Percentiles rank a stretch among this genome's conserved stretches.
Evolutionary conservation across 805 yeast species (phyloP).

Genomic region (Metschnikowia amazonensis): DNA sequence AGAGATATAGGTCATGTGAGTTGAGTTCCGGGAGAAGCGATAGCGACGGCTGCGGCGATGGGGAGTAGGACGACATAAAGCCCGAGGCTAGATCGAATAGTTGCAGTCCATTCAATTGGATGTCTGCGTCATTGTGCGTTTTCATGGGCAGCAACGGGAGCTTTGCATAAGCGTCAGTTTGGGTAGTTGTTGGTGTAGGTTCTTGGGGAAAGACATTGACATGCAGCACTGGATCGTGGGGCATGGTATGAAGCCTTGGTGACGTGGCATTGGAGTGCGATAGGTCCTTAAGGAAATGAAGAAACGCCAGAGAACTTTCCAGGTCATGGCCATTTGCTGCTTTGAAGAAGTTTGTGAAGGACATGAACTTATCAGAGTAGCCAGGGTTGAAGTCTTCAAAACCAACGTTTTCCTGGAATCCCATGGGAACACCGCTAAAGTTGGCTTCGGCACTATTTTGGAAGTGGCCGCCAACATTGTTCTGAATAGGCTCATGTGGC

Average conservation of each 20-base stretch:
- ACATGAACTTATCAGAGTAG: neutral
- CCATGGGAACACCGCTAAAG: no score
- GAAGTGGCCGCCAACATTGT: slow-evolving; percentile 5
- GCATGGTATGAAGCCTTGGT: neutral
- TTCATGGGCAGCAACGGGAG: neutral
- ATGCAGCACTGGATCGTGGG: no score
- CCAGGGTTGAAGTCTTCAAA: neutral
- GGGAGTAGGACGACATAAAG: slow-evolving; percentile 22
- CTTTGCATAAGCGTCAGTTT: neutral
- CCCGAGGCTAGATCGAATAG: slow-evolving; percentile 13
- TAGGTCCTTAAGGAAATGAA: slow-evolving; percentile 25
- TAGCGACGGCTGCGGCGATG: slow-evolving; percentile 26
- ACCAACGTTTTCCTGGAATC: neutral
- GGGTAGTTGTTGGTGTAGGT: neutral
- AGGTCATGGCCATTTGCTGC: slow-evolving; percentile 1
- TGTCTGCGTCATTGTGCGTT: neutral
- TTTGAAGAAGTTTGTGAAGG: neutral
- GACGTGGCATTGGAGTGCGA: slow-evolving; percentile 12
- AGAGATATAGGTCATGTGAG: slow-evolving; percentile 28
- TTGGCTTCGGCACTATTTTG: neutral
- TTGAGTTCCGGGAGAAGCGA: slow-evolving; percentile 17
- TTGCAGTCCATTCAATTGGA: neutral
- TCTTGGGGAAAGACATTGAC: neutral
- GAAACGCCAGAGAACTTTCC: slow-evolving; percentile 19
- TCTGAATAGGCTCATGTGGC: slow-evolving; percentile 1